Evolutionary conservation across 2,329 filamentous ascomycete species (phyloP).

Genomic region (Balansia obtecta): DNA sequence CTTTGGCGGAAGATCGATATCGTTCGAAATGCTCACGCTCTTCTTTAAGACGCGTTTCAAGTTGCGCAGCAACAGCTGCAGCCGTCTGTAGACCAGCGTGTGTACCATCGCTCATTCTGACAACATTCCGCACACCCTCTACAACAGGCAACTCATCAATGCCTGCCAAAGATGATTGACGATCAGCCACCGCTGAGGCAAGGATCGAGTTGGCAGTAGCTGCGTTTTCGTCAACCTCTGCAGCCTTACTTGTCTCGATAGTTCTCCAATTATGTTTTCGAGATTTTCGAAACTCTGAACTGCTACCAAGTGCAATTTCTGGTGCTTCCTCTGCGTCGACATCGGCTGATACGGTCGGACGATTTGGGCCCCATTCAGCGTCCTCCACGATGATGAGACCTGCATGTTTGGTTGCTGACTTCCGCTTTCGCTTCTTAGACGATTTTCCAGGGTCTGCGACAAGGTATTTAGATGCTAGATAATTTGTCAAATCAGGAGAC

Average conservation of each 20-base stretch:
- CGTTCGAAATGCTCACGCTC: constrained; percentile 42
- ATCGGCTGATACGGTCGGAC: constrained; percentile 17
- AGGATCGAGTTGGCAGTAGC: constrained; percentile 66
- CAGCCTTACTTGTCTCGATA: constrained; percentile 34
- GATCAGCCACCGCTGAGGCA: constrained; percentile 57
- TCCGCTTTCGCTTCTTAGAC: constrained; percentile 52
- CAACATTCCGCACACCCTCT: constrained; percentile 32
- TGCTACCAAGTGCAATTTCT: constrained; percentile 35
- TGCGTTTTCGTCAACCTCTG: constrained; percentile 25
- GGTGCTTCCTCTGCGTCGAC: constrained; percentile 33
- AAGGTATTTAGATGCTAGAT: constrained; percentile 86
- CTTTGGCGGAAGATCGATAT: constrained; percentile 30
- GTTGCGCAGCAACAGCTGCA: constrained; percentile 58
- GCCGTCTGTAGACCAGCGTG: constrained; percentile 80
- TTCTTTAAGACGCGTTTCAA: constrained; percentile 52
- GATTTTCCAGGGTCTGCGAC: constrained; percentile 40
- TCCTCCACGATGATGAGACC: constrained; percentile 56
- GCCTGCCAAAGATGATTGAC: constrained; percentile 33
- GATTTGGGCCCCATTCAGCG: constrained; percentile 40
- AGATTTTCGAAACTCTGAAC: constrained; percentile 55
- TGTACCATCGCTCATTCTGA: constrained; percentile 76
- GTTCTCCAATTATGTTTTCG: constrained; percentile 77
- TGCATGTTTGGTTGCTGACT: constrained; percentile 26
- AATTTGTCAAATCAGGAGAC: constrained; percentile 59
- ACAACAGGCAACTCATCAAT: constrained; percentile 38